Evolutionary conservation across 441 rosid species (phyloP), one percentile per base, ranked within the genome.

Genomic region (Erodium trifolium): DNA sequence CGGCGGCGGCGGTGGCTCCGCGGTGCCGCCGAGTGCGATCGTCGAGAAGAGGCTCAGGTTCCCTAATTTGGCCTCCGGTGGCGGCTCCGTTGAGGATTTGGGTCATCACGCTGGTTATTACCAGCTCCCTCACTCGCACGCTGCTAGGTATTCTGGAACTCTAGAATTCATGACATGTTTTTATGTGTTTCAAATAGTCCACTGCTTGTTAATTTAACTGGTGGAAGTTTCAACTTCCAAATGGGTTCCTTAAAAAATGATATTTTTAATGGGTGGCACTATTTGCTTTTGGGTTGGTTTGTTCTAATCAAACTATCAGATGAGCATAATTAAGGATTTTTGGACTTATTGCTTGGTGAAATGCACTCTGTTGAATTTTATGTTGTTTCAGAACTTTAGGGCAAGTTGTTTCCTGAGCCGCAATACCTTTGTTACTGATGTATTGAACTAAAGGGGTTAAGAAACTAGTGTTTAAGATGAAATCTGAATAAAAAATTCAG

Each of bases 51-150:
- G 67, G 65, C 74, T 93, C 67, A 79, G 71, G 74, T 91, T 93
- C 73, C 93, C 97, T 13, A 81, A 82, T 70, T 68, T 89, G 11
- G 69, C 57, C n/a, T 49, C 19, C 14, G 81, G 62, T 0, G 83
- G 78, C 13, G 71, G 78, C 63, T 57, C 88, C 23, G 81, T 78
- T 2, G 92, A 91, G 65, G 88, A 91, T 75, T 82, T 93, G 74
- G 92, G 97, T n/a, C 97, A 93, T 65, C 96, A 84, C 78, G 99
- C 99, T 67, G 99, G 99, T 68, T 93, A 93, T 69, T 93, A 85
- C 76, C 82, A 93, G 82, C 87, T 93, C 77, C 78, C 87, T 13
- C 77, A 88, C 39, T 88, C 97, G 18, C 84, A 83, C 57, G 95
- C 84, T 70, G 90, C 96, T 23, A 88, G 89, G 98, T 92, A 49